Evolutionary conservation across 495 filamentous ascomycete species (phyloP), one percentile per base, ranked within the genome.

Genomic region (Neurospora sp.): DNA sequence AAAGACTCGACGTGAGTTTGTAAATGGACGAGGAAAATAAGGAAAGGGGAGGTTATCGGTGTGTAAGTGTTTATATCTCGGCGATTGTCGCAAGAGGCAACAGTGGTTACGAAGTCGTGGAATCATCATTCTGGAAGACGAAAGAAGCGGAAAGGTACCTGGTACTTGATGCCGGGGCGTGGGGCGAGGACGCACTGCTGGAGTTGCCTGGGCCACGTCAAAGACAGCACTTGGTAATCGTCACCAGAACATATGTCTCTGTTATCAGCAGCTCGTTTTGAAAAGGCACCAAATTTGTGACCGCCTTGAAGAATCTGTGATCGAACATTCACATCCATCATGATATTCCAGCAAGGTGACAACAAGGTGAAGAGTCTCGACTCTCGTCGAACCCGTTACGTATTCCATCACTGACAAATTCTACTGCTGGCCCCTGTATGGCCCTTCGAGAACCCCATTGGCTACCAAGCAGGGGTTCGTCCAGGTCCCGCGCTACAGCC

Each of bases 41-140:
- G 6, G 10, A 71, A 4, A 22, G 9, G 14, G 27, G 22, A 31
- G 8, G 31, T 37, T 3, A 20, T 68, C n/a, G 44, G 41, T 20
- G 16, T 20, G 20, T 8, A 69, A 39, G n/a, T 20, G 27, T 31
- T 71, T 35, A 53, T 59, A 38, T 72, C 27, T 22, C 38, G 16
- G 35, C 27, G 27, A 31, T 31, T n/a, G 12, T 45, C 12, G 22
- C 10, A 53, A 35, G 69, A 77, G 75, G 75, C 75, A 77, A 72
- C 75, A 75, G 37, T 37, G 61, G 75, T 77, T 70, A 75, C 75
- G 75, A 75, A 39, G 70, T 68, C n/a, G 53, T 65, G 65, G 18
- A 20, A 18, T 65, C 31, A 22, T 40, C 53, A 31, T 73, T 75
- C 75, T 75, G 72, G 75, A 77, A 77, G 69, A 37, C 71, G 48